Evolutionary conservation across 306 rosid genomes (phyloP), one percentile per base, ranked within the genome.

Genomic region (Senna tora): DNA sequence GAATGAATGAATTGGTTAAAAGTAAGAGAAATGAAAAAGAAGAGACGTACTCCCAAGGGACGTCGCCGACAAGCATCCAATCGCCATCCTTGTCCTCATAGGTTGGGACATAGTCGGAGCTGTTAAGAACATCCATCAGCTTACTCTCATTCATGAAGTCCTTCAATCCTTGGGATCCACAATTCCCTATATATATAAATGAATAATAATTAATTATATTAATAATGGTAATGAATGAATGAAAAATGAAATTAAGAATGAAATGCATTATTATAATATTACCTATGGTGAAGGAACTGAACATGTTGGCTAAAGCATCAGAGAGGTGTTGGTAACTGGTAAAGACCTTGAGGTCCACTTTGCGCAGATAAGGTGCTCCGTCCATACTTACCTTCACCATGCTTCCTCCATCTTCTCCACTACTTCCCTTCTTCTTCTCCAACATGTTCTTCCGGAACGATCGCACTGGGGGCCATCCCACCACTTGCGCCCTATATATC

Each of bases 61-160:
- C 98, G 84, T 92, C 98, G 45, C 98, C 98, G 69, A 92, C 98
- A 28, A 92, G 92, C 98, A 92, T 92, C 98, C 96, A 92, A 66
- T 92, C 98, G 32, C 96, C 95, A 57, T 92, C 98, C 81, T 85
- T 92, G 87, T 92, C 98, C 79, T 92, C 96, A 81, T 92, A 92
- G 53, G 96, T 86, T 65, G 95, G 90, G 52, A 88, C 96, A 83
- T 87, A 90, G 67, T 92, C 96, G 52, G 98, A 88, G 80, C 79
- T 86, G 49, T 80, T 90, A 71, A 92, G 69, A 19, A 90, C 69
- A 85, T 92, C 96, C 96, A 92, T 92, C 79, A 92, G 74, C 81
- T 88, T 87, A 65, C 96, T 90, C 81, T 92, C 98, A 30, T 87
- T 90, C 96, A 90, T 90, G 81, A 92, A 92, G 75, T 88, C 91